Base-by-base conservation (phyloP, 2,329 filamentous ascomycete species). In the Sporothrix protearum region DNA sequence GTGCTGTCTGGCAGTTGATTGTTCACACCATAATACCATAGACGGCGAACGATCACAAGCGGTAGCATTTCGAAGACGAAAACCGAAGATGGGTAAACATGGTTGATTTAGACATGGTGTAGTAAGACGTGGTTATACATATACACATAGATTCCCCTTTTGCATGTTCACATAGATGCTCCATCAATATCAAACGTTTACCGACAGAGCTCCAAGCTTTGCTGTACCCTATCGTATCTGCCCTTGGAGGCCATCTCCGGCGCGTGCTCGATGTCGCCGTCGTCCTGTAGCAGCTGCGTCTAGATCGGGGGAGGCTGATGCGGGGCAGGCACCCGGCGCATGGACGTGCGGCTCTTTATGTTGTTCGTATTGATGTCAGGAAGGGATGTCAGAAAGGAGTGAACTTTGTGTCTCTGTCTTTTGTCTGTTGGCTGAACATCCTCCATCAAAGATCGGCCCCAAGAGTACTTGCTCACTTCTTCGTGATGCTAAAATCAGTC, bases 81-180 rank as follows among this genome's bases (percentile, higher is more conserved):
- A 14, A 28, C 4, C 39, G 39, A 3, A 10, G 10, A 28, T 1
- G 14, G 7, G 55, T 10, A 59, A 16, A 47, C 16, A 10, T 30
- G 10, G 5, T 25, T 19, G 19, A n/a, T 9, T 10, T 42, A 16
- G 36, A 63, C n/a, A 42, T 42, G n/a, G n/a, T n/a, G n/a, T n/a
- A n/a, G n/a, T 63, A 42, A 64, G 59, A 64, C 36, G 36, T 22
- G 33, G n/a, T 47, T 47, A 47, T 47, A 47, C 19, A 47, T 47
- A 47, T n/a, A 64, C 45, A 64, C 39, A 64, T 64, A 64, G 59
- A 64, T 64, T 64, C 36, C 59, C 59, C 59, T 64, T 64, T 64
- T 64, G 36, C 36, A n/a, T n/a, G n/a, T 63, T 63, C 22, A n/a
- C 12, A 64, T 45, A 64, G 22, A 64, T 16, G 8, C 25, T 16